phyloP scores from a whole-genome alignment of 2,329 filamentous ascomycete species.

The Cryphonectria japonica region DNA sequence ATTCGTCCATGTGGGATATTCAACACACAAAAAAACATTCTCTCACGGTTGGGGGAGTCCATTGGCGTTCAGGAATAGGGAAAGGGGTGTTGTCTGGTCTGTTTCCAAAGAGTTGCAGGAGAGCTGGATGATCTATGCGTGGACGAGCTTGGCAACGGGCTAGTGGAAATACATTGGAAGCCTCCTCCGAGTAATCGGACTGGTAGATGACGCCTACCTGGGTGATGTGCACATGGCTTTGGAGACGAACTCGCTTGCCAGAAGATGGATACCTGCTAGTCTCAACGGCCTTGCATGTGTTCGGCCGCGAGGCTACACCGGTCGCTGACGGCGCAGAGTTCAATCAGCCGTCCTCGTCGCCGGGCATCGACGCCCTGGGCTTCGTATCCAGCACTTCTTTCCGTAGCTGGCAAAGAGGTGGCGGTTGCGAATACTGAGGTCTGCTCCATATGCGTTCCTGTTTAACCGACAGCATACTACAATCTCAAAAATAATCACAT shows the following conservation, averaged over 20 bases:
- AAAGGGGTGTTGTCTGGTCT: slow-evolving; percentile 21
- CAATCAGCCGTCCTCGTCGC: neutral
- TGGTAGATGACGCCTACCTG: neutral
- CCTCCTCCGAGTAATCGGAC: neutral
- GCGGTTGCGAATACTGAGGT: neutral
- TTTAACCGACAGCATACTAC: neutral
- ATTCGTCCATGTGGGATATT: slow-evolving; percentile 24
- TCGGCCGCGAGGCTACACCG: neutral
- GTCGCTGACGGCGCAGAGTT: neutral
- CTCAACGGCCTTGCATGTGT: neutral
- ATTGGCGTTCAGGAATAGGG: slow-evolving; percentile 30
- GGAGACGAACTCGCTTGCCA: neutral
- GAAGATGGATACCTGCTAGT: neutral
- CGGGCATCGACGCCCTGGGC: neutral
- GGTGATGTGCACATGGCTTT: slow-evolving; percentile 1
- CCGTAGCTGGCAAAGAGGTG: neutral
- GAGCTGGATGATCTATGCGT: slow-evolving; percentile 10
- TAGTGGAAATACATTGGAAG: neutral
- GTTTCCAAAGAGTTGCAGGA: slow-evolving; percentile 11
- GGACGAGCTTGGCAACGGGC: slow-evolving; percentile 2
- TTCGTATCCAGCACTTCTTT: neutral
- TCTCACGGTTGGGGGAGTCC: slow-evolving; percentile 27
- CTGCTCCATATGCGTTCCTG: neutral
- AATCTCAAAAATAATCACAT: neutral
- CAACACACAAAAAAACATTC: slow-evolving; percentile 15